Evolutionary conservation across 2,329 filamentous ascomycete genomes (phyloP).

Genomic region (Didymellaceae sp.): DNA sequence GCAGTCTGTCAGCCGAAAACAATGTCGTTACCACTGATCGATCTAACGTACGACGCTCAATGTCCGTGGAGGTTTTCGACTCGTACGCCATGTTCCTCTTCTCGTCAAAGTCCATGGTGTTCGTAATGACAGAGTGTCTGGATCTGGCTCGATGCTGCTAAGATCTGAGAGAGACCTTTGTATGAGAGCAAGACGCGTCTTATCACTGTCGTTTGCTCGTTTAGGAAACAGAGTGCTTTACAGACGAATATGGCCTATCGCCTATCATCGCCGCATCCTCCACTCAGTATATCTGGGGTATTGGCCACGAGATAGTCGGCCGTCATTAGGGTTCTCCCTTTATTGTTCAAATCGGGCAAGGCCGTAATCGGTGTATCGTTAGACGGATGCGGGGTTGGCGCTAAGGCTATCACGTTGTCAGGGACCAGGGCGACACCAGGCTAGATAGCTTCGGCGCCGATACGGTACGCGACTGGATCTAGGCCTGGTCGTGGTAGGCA

Average conservation of each 20-base stretch:
- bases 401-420: constrained; percentile 2
- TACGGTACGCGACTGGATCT: neutral
- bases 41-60: constrained; percentile 8
- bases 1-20: neutral
- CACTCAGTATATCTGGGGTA: neutral
- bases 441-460: neutral
- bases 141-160: too few relatives aligned
- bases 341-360: constrained; percentile 1
- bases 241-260: neutral
- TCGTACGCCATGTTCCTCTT: neutral
- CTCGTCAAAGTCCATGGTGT: neutral
- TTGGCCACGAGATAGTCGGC: neutral
- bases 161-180: neutral
- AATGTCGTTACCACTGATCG: neutral
- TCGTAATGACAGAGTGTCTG: neutral
- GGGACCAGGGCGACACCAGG: neutral
- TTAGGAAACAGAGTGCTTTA: neutral
- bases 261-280: neutral
- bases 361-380: neutral
- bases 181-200: neutral
- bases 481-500: too few relatives aligned
- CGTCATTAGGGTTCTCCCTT: neutral
- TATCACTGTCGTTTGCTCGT: neutral
- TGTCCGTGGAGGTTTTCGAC: neutral
- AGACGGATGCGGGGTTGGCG: neutral